Conservation (phyloP, 192 early-diverging fungal genomes). For the Gryganskiella cystojenkinii region DNA sequence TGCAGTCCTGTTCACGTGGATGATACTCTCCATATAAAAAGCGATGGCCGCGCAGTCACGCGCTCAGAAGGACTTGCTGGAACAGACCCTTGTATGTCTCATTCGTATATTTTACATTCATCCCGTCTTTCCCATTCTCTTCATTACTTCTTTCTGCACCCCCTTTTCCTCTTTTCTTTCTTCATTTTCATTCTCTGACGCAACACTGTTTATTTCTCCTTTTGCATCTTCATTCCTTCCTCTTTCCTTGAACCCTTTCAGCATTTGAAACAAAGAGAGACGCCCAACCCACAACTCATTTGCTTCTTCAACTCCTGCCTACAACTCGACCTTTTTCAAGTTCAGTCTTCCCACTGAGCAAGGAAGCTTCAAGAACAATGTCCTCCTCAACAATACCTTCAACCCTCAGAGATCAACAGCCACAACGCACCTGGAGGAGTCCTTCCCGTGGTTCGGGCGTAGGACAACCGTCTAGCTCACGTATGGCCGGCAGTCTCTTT, state of each 20-base stretch:
- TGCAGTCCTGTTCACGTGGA: background rate
- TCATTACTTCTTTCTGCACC: background rate
- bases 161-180: background rate
- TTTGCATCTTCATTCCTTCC: constrained; percentile 1
- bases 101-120: too few relatives aligned
- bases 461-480: constrained; percentile 7
- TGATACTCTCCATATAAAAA: background rate
- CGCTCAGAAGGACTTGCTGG: too few relatives aligned
- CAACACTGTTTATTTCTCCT: background rate
- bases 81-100: too few relatives aligned
- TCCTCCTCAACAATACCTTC: too few relatives aligned
- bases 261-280: background rate
- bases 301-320: too few relatives aligned
- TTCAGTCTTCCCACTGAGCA: too few relatives aligned
- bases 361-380: too few relatives aligned
- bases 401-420: too few relatives aligned
- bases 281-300: too few relatives aligned
- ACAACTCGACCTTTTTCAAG: too few relatives aligned
- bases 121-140: background rate
- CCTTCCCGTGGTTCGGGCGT: background rate
- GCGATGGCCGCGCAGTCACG: too few relatives aligned
- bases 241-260: background rate
- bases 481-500: constrained; percentile 45
- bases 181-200: background rate
- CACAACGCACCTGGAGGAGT: background rate